A percentile compares a stretch with the other conserved stretches of the same genome.
These are phyloP conservation scores for Boletus patriciae DNA, from an alignment of 768 basidiomycete genomes.

Conservation along the genomic window DNA sequence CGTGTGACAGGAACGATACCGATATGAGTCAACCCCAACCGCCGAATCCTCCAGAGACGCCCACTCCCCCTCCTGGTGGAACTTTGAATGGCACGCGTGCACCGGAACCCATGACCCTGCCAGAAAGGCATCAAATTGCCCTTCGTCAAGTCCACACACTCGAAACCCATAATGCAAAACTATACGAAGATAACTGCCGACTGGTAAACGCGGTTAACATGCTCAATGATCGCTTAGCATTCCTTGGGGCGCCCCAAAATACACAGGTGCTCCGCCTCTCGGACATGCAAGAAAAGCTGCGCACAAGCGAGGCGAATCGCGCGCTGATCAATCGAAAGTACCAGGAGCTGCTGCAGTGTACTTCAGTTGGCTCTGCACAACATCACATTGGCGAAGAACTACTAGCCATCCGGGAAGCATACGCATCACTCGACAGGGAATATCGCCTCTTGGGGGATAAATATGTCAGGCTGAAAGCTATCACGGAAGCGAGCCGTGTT, in stretches of 20 bases:
- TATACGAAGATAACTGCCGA: conserved; percentile 42
- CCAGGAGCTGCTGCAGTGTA: conserved; percentile 23
- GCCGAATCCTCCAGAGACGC: conserved; percentile 3
- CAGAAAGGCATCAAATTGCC: conserved; percentile 19
- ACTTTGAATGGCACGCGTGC: conserved; percentile 40
- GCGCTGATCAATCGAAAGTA: conserved; percentile 22
- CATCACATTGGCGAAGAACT: conserved; percentile 23
- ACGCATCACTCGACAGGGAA: conserved; percentile 23
- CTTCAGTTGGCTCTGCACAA: conserved; percentile 13
- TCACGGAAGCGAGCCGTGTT: conserved; percentile 1
- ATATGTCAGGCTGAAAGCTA: conserved; percentile 18
- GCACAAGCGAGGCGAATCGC: conserved; percentile 20
- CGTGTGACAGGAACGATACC: conserved; percentile 2
- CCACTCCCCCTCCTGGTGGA: conserved; percentile 1
- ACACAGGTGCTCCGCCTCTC: conserved; percentile 18
- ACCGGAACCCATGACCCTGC: conserved; percentile 43
- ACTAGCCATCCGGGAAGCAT: conserved; percentile 15
- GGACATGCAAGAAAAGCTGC: conserved; percentile 30
- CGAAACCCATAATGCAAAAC: conserved; percentile 30
- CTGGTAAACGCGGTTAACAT: conserved; percentile 28
- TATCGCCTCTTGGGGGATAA: conserved; percentile 22
- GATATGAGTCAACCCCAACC: not conserved
- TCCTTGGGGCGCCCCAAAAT: conserved; percentile 17
- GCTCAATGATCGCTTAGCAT: conserved; percentile 33
- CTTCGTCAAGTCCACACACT: conserved; percentile 36